Conservation (phyloP, 768 basidiomycete genomes). For the Phaeotremella fagi region DNA sequence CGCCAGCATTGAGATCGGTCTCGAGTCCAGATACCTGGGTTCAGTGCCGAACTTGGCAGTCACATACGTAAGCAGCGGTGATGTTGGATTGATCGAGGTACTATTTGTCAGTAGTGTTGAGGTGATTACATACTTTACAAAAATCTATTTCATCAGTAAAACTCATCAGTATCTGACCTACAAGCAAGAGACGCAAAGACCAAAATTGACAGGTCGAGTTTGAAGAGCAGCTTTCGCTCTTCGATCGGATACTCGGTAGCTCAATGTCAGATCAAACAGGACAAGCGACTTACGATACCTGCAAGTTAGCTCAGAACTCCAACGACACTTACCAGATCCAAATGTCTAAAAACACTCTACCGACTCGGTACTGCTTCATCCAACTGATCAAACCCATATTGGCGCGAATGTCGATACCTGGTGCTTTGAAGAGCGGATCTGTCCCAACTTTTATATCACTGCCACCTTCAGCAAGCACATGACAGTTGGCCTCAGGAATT, state of each 20-base stretch:
- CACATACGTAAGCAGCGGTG: slow-evolving; percentile 27
- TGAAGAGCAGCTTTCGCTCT: slow-evolving; percentile 26
- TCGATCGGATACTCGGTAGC: slow-evolving; percentile 13
- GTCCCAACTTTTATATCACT: too few species aligned
- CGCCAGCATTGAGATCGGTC: slow-evolving; percentile 31
- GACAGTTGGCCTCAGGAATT: too few species aligned
- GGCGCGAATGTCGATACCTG: too few species aligned
- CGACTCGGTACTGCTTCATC: too few species aligned
- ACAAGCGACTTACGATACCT: slow-evolving; percentile 20
- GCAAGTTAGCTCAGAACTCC: background rate
- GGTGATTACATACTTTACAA: slow-evolving; percentile 9
- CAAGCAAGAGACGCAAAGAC: slow-evolving; percentile 30
- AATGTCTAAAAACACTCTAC: too few species aligned
- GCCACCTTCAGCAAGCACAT: too few species aligned
- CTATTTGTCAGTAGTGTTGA: too few species aligned
- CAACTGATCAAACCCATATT: too few species aligned
- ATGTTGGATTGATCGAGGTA: slow-evolving; percentile 21
- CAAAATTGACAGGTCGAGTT: slow-evolving; percentile 28
- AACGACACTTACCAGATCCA: background rate
- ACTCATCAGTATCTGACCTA: background rate
- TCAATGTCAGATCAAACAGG: background rate
- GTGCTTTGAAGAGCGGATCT: too few species aligned
- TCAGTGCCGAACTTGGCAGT: background rate
- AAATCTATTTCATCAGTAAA: slow-evolving; percentile 1
- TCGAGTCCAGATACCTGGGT: slow-evolving; percentile 20